phyloP scores from a whole-genome alignment of 352 stramenopile species.

The Phytophthora pistaciae region DNA sequence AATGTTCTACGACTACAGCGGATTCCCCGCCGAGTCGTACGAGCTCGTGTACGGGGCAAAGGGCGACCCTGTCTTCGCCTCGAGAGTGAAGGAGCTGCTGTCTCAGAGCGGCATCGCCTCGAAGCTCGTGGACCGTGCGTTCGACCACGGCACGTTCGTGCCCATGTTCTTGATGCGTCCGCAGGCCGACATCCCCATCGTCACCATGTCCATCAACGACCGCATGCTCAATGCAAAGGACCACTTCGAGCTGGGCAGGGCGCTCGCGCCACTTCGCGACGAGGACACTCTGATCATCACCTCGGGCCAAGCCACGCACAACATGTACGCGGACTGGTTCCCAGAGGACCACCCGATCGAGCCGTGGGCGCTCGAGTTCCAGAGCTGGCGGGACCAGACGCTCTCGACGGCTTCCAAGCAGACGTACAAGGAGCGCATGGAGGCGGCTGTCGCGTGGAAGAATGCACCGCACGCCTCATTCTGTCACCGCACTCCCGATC shows the following conservation, averaged over 20 bases:
- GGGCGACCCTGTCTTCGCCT: background rate
- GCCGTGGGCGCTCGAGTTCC: slow-evolving; percentile 30
- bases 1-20: slow-evolving; percentile 6
- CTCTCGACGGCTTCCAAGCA: slow-evolving; percentile 18
- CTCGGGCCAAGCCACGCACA: slow-evolving; percentile 56
- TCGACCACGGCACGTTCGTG: slow-evolving; percentile 4
- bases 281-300: slow-evolving; percentile 78
- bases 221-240: background rate
- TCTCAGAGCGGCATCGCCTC: background rate
- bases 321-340: slow-evolving; percentile 23
- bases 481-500: slow-evolving; percentile 47
- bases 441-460: slow-evolving; percentile 31
- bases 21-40: slow-evolving; percentile 3
- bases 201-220: slow-evolving; percentile 11
- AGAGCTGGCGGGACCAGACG: slow-evolving; percentile 37
- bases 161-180: slow-evolving; percentile 3
- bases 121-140: slow-evolving; percentile 3
- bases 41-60: slow-evolving; percentile 3
- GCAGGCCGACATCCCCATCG: slow-evolving; percentile 2
- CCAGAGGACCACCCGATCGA: background rate
- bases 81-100: background rate
- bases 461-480: slow-evolving; percentile 36
- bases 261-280: slow-evolving; percentile 39
- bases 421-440: slow-evolving; percentile 19
- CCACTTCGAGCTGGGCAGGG: slow-evolving; percentile 1